These are phyloP conservation scores for Podosphaera fusca DNA, from an alignment of 2,329 filamentous ascomycete genomes.

Conservation along the genomic window DNA sequence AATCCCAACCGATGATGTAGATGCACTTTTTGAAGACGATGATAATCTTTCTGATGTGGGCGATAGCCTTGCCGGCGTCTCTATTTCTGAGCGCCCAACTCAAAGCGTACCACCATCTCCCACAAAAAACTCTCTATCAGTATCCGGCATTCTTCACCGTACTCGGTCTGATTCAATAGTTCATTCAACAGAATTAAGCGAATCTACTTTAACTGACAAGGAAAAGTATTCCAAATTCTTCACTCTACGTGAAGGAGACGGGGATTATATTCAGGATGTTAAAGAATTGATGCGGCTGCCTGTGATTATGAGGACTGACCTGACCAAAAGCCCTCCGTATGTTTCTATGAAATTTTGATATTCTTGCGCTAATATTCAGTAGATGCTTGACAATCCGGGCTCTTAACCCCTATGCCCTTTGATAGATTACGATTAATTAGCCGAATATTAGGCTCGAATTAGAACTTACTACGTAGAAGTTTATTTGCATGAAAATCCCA, in stretches of 20 bases:
- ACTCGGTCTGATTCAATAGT: constrained; percentile 91
- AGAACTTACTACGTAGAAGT: neutral
- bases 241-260: constrained; percentile 70
- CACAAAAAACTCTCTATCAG: constrained; percentile 44
- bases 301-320: constrained; percentile 94
- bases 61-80: constrained; percentile 81
- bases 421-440: neutral
- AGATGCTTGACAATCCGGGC: constrained; percentile 71
- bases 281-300: constrained; percentile 93
- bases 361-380: constrained; percentile 18
- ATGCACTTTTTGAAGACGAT: constrained; percentile 89
- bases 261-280: constrained; percentile 94
- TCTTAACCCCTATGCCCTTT: constrained; percentile 49
- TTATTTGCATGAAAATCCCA: neutral
- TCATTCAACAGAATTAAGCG: constrained; percentile 18
- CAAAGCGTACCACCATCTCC: constrained; percentile 91
- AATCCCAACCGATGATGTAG: constrained; percentile 77
- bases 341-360: constrained; percentile 21
- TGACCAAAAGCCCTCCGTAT: constrained; percentile 98
- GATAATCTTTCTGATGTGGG: constrained; percentile 62
- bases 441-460: neutral
- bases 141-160: constrained; percentile 51
- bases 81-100: constrained; percentile 67
- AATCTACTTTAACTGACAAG: constrained; percentile 34
- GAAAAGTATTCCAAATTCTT: constrained; percentile 90